Conservation (phyloP, 2,329 filamentous ascomycete species). For the Colletotrichum sp. region DNA sequence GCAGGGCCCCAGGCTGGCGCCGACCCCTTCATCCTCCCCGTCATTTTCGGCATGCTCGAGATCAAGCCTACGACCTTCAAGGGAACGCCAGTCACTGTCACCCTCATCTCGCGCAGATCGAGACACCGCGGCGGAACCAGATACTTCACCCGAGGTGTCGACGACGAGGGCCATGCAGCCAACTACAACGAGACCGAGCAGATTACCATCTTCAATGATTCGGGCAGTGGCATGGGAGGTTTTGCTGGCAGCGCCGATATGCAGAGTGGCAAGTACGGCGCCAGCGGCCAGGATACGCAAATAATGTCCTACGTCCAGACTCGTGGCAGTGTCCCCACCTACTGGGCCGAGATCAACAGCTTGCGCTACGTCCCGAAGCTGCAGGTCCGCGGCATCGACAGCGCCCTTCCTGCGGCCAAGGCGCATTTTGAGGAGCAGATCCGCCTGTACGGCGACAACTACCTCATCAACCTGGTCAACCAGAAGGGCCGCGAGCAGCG, state of each 20-base stretch:
- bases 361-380: slow-evolving; percentile 90
- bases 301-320: slow-evolving; percentile 96
- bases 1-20: slow-evolving; percentile 74
- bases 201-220: slow-evolving; percentile 86
- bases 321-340: slow-evolving; percentile 92
- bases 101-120: slow-evolving; percentile 87
- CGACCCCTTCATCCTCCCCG: slow-evolving; percentile 92
- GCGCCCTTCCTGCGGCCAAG: slow-evolving; percentile 77
- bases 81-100: slow-evolving; percentile 81
- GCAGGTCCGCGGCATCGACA: slow-evolving; percentile 84
- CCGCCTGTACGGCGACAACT: slow-evolving; percentile 91
- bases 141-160: slow-evolving; percentile 93
- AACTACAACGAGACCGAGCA: slow-evolving; percentile 99
- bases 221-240: slow-evolving; percentile 72
- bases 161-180: slow-evolving; percentile 92
- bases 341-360: slow-evolving; percentile 95
- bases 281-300: slow-evolving; percentile 76
- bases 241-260: slow-evolving; percentile 80
- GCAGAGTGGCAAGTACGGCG: slow-evolving; percentile 72
- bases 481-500: slow-evolving; percentile 89
- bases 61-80: slow-evolving; percentile 89
- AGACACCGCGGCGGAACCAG: slow-evolving; percentile 88
- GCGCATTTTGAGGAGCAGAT: slow-evolving; percentile 96
- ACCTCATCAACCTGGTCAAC: slow-evolving; percentile 96
- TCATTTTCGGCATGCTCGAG: slow-evolving; percentile 96